Percentiles rank a stretch among this genome's conserved stretches.
Conservation (phyloP, 441 rosid species). For the Arabidopsis lyrata region DNA sequence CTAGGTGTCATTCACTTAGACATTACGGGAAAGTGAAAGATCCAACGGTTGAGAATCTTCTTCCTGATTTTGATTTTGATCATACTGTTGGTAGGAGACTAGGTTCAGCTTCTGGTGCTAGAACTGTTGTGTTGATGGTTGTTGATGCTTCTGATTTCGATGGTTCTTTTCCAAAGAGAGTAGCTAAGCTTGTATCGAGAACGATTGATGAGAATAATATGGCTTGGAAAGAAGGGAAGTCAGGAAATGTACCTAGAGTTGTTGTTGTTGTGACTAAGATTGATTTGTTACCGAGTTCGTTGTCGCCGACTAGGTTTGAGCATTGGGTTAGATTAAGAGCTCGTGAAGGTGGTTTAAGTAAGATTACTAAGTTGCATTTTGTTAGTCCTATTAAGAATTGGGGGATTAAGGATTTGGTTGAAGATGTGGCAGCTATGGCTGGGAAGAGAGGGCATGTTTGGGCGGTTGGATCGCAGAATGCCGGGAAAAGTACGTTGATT, state of each 20-base stretch:
- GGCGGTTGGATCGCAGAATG: conserved; percentile 92
- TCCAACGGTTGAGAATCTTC: conserved; percentile 77
- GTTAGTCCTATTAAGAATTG: conserved; percentile 87
- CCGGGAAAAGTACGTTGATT: conserved; percentile 87
- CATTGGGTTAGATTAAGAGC: conserved; percentile 93
- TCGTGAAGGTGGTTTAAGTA: conserved; percentile 72
- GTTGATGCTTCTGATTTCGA: conserved; percentile 92
- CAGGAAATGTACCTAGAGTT: conserved; percentile 83
- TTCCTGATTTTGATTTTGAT: conserved; percentile 94
- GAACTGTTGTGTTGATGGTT: conserved; percentile 81
- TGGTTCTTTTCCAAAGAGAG: conserved; percentile 84
- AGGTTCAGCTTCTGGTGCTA: conserved; percentile 65
- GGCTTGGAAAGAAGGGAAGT: conserved; percentile 85
- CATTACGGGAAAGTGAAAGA: conserved; percentile 92
- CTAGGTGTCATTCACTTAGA: conserved; percentile 87
- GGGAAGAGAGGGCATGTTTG: conserved; percentile 90
- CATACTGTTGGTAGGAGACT: conserved; percentile 81
- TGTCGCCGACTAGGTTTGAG: conserved; percentile 77
- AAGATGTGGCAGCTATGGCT: conserved; percentile 71
- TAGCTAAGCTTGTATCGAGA: conserved; percentile 73
- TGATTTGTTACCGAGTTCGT: conserved; percentile 76
- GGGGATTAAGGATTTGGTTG: conserved; percentile 83
- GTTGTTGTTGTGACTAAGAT: conserved; percentile 87
- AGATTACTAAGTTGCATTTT: conserved; percentile 78
- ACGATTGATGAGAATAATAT: conserved; percentile 69